Evolutionary conservation across 208 protist genomes (phyloP), one percentile per base, ranked within the genome.

Genomic region (Leishmania arabica): DNA sequence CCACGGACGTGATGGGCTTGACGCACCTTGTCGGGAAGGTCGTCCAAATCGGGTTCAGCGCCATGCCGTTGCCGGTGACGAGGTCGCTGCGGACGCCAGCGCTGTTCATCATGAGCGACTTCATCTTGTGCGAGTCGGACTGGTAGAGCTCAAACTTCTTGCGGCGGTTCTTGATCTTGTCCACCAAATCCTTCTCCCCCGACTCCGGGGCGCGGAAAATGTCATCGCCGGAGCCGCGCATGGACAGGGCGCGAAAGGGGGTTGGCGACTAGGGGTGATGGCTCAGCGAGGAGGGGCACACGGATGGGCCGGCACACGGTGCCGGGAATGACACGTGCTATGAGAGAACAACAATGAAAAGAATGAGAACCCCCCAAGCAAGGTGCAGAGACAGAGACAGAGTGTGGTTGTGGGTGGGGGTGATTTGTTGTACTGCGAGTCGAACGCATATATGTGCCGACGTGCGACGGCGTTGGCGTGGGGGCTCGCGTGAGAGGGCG

Each of bases 81-180:
- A 94, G 62, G 27, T 86, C 90, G 74, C 87, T 93, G 62, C 90
- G 88, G 31, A 95, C 80, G 71, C 89, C 89, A 4, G 90, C 92
- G 82, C 92, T 93, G 83, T 92, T 95, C 88, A 92, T 93, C 86
- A 95, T 89, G 75, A 95, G 85, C 9, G 90, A 81, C 78, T 95
- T 95, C 92, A 95, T 95, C 64, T 88, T 91, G 88, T 95, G 92
- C 51, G 92, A 95, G 27, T 92, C 87, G 40, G 90, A 93, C 75
- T 95, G 92, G 81, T 95, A 93, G 11, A 95, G 65, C 88, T 95
- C 89, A 27, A 95, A 84, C 75, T 89, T 88, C 58, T 92, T 85
- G 40, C 89, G 86, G 56, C 87, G 86, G 1, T 77, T 74, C 2
- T 80, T 87, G 79, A 95, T 91, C n/a, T 64, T 78, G 31, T 87